Conservation (phyloP, 2,329 filamentous ascomycete species). For the Paraphoma sp. region DNA sequence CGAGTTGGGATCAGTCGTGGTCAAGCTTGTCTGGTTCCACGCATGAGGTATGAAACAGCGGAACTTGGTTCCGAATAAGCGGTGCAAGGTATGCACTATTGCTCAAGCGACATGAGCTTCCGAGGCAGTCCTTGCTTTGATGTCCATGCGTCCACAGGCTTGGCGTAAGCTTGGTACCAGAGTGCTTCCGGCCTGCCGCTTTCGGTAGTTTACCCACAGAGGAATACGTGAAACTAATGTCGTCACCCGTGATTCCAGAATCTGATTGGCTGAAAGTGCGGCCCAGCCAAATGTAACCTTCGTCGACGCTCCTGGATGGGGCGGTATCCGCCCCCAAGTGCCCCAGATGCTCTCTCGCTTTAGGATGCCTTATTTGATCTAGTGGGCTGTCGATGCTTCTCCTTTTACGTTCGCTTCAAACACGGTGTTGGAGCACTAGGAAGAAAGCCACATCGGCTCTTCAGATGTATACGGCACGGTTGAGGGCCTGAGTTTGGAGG, state of each 20-base stretch:
- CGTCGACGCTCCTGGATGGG: not conserved
- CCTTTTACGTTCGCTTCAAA: not conserved
- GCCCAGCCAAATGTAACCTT: constrained; percentile 9
- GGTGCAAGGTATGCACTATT: not conserved
- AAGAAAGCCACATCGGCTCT: not conserved
- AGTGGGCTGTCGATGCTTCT: not conserved
- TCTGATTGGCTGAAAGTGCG: constrained; percentile 3
- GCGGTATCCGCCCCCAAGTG: not conserved
- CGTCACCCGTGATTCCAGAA: not conserved
- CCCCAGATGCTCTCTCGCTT: constrained; percentile 1
- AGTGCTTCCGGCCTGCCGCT: not conserved
- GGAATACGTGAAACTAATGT: constrained; percentile 2
- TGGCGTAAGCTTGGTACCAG: constrained; percentile 1
- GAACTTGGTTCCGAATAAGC: not conserved
- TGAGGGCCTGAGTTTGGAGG: constrained; percentile 3
- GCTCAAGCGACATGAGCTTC: not conserved
- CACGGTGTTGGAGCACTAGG: not conserved
- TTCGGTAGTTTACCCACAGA: not conserved
- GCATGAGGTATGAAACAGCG: not conserved
- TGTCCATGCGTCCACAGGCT: not conserved
- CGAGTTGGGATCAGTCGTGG: not conserved
- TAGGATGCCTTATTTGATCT: not conserved
- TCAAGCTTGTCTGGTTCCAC: not conserved
- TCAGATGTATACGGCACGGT: constrained; percentile 7
- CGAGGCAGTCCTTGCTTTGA: not conserved